phyloP scores from a whole-genome alignment of 129 eudicot genomes.

The Pseudognaphalium luteoalbum region DNA sequence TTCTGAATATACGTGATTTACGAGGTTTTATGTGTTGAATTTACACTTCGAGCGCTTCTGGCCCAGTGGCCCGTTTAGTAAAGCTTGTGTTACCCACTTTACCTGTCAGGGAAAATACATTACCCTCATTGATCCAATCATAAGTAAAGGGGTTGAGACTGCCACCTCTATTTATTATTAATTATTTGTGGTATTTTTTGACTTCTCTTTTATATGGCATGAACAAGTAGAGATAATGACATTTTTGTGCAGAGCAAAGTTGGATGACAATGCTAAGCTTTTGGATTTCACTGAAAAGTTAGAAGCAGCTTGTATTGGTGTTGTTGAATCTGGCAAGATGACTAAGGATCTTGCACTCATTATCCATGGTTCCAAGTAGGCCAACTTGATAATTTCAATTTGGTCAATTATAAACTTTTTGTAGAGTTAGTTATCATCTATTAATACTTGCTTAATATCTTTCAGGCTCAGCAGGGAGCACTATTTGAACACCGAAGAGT shows the following conservation, averaged over 20 bases:
- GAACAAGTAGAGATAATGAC: conserved; percentile 1
- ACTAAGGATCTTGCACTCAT: conserved; percentile 96
- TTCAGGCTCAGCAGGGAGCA: conserved; percentile 47
- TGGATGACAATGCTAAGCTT: conserved; percentile 71
- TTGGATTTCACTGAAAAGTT: conserved; percentile 83
- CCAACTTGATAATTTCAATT: conserved; percentile 7
- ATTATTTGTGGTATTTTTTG: neutral
- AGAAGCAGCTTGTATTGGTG: conserved; percentile 87
- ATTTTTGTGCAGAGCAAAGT: conserved; percentile 68
- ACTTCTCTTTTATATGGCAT: neutral
- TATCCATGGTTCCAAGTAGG: conserved; percentile 83
- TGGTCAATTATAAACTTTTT: neutral
- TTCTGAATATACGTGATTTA: neutral
- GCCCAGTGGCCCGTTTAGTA: neutral
- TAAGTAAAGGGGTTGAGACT: neutral
- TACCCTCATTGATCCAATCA: neutral
- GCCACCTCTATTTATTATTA: neutral
- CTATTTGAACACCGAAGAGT: conserved; percentile 83
- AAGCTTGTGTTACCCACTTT: neutral
- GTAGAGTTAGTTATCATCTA: neutral
- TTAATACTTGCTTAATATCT: conserved; percentile 7
- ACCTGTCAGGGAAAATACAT: neutral
- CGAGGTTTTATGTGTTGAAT: neutral
- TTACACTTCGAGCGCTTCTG: neutral
- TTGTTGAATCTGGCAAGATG: conserved; percentile 88